A percentile compares a stretch with the other conserved stretches of the same genome.
Evolutionary conservation across 441 rosid species (phyloP).

Genomic region (Erysimum cheiri): DNA sequence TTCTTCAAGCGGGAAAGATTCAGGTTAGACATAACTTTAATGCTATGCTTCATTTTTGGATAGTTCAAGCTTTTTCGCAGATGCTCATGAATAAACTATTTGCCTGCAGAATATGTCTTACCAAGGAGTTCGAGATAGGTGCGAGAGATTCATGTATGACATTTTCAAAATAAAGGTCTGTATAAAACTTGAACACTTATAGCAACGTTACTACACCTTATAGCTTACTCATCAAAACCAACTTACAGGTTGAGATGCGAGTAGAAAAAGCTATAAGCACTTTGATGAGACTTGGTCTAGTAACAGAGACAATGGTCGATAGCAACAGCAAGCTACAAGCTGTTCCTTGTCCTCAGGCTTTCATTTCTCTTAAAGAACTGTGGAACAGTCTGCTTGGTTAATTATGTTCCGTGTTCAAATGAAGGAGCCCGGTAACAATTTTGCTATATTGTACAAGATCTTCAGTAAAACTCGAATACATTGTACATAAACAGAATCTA

Average conservation of each 20-base stretch:
- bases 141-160: slow-evolving; percentile 84
- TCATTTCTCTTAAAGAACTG: slow-evolving; percentile 62
- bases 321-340: slow-evolving; percentile 59
- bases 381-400: slow-evolving; percentile 71
- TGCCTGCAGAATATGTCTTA: slow-evolving; percentile 55
- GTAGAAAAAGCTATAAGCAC: slow-evolving; percentile 73
- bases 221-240: slow-evolving; percentile 28
- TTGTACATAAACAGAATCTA: slow-evolving; percentile 38
- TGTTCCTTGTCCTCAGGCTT: slow-evolving; percentile 65
- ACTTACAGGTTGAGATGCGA: slow-evolving; percentile 86
- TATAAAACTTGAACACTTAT: slow-evolving; percentile 5
- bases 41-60: slow-evolving; percentile 11
- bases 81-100: slow-evolving; percentile 18
- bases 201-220: slow-evolving; percentile 18
- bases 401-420: not conserved
- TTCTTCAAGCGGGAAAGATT: slow-evolving; percentile 66
- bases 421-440: slow-evolving; percentile 27
- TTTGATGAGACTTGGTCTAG: slow-evolving; percentile 76
- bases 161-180: slow-evolving; percentile 69
- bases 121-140: slow-evolving; percentile 63
- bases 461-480: slow-evolving; percentile 24
- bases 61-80: not conserved
- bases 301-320: slow-evolving; percentile 54
- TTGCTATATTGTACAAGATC: slow-evolving; percentile 27
- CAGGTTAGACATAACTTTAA: slow-evolving; percentile 60